Conservation (phyloP, 2,329 filamentous ascomycete genomes). For the Colletotrichum cereale region DNA sequence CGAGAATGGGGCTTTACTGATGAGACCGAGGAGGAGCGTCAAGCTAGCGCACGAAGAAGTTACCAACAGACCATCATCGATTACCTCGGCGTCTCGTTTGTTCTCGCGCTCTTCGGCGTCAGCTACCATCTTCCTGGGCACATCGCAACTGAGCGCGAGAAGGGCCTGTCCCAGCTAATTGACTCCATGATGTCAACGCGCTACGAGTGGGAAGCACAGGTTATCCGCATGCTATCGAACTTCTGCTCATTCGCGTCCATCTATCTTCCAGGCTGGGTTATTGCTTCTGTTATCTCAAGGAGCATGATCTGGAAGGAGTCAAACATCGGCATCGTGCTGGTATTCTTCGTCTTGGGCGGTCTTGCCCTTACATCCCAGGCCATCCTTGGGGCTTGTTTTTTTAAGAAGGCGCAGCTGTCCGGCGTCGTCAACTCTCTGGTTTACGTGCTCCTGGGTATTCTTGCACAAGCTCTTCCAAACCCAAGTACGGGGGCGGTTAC, state of each 20-base stretch:
- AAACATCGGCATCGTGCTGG: constrained; percentile 72
- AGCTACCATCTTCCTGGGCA: constrained; percentile 79
- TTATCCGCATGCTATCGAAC: constrained; percentile 64
- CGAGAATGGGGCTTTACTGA: constrained; percentile 50
- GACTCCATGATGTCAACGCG: constrained; percentile 80
- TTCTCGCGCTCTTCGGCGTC: constrained; percentile 77
- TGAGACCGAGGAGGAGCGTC: constrained; percentile 60
- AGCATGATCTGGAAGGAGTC: constrained; percentile 74
- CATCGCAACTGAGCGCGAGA: constrained; percentile 77
- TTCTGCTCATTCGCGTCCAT: constrained; percentile 77
- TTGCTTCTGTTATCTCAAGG: constrained; percentile 73
- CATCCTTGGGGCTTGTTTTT: constrained; percentile 84
- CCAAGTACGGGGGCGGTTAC: constrained; percentile 74
- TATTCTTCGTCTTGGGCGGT: constrained; percentile 81
- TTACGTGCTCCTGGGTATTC: constrained; percentile 81
- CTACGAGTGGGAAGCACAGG: constrained; percentile 61
- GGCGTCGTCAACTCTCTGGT: constrained; percentile 83
- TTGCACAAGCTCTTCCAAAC: constrained; percentile 80
- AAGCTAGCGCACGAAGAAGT: constrained; percentile 66
- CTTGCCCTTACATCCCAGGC: constrained; percentile 84
- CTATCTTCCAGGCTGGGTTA: constrained; percentile 61
- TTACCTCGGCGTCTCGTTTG: constrained; percentile 75
- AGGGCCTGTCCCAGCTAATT: constrained; percentile 78
- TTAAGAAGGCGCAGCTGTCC: constrained; percentile 87
- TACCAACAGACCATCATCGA: constrained; percentile 76